Evolutionary conservation across 2,329 filamentous ascomycete species (phyloP).

Genomic region (Cladosporium oxysporum): DNA sequence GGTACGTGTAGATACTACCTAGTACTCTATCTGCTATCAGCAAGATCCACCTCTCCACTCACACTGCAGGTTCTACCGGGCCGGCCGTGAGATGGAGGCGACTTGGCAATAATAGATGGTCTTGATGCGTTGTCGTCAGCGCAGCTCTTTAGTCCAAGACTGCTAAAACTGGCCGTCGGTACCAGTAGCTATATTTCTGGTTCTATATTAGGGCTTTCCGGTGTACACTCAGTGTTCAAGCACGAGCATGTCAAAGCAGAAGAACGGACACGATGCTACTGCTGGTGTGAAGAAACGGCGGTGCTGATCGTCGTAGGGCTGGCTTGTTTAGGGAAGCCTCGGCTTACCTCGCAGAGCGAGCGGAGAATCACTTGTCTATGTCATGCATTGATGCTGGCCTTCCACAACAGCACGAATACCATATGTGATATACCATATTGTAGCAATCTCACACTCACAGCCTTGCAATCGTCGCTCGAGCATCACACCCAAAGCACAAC

Average conservation of each 20-base stretch:
- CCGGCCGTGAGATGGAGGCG: neutral
- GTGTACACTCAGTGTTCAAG: neutral
- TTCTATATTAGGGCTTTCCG: neutral
- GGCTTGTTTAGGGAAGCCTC: neutral
- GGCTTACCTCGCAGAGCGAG: neutral
- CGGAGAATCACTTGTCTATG: slow-evolving; percentile 5
- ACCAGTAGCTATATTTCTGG: neutral
- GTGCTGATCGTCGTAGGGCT: neutral
- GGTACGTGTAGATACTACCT: neutral
- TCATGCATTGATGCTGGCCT: slow-evolving; percentile 8
- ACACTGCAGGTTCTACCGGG: neutral
- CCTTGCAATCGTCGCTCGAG: neutral
- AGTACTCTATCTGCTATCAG: neutral
- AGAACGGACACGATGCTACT: neutral
- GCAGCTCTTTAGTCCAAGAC: neutral
- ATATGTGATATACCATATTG: neutral
- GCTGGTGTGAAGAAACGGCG: slow-evolving; percentile 8
- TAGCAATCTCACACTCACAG: neutral
- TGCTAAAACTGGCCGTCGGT: neutral
- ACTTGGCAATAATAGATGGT: neutral
- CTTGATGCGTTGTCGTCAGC: neutral
- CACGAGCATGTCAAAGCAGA: neutral
- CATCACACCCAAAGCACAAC: neutral
- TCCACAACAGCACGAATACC: neutral
- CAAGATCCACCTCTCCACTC: neutral